phyloP scores from a whole-genome alignment of 495 filamentous ascomycete genomes.

The Penicillium longicatenatum region DNA sequence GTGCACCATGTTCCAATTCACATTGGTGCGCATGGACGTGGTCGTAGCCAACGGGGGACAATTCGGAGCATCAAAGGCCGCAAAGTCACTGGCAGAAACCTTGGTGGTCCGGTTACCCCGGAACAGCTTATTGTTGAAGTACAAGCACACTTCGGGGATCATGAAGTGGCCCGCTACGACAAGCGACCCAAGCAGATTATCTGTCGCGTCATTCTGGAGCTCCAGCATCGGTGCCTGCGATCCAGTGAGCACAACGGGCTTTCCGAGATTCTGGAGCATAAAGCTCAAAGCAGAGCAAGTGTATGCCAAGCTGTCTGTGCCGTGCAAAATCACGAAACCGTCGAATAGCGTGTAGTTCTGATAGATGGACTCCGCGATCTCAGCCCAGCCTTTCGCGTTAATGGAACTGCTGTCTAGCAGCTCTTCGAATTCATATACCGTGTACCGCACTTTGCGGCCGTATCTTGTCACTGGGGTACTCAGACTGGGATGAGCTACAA shows the following conservation, averaged over 20 bases:
- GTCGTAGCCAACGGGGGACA: conserved; percentile 77
- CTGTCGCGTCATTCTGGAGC: conserved; percentile 92
- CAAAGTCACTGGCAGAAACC: conserved; percentile 81
- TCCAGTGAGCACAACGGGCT: conserved; percentile 88
- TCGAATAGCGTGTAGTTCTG: conserved; percentile 90
- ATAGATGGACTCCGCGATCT: conserved; percentile 71
- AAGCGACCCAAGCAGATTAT: conserved; percentile 88
- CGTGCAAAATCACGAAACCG: conserved; percentile 94
- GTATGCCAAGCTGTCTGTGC: conserved; percentile 91
- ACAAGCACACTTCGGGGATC: conserved; percentile 94
- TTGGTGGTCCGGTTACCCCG: conserved; percentile 91
- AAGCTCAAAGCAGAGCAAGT: conserved; percentile 91
- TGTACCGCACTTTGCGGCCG: conserved; percentile 80
- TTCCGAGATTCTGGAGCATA: conserved; percentile 90
- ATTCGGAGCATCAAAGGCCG: conserved; percentile 87
- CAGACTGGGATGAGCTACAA: conserved; percentile 57
- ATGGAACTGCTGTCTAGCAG: conserved; percentile 93
- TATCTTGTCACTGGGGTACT: conserved; percentile 83
- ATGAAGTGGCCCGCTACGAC: conserved; percentile 96
- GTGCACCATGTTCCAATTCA: conserved; percentile 81
- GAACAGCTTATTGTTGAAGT: conserved; percentile 93
- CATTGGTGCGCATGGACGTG: conserved; percentile 75
- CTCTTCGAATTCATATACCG: conserved; percentile 81
- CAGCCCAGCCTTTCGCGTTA: conserved; percentile 84
- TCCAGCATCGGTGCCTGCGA: conserved; percentile 92